A percentile compares a stretch with the other conserved stretches of the same genome.
Conservation (phyloP, 1,284 basidiomycete species). For the Cryptococcus sp. region DNA sequence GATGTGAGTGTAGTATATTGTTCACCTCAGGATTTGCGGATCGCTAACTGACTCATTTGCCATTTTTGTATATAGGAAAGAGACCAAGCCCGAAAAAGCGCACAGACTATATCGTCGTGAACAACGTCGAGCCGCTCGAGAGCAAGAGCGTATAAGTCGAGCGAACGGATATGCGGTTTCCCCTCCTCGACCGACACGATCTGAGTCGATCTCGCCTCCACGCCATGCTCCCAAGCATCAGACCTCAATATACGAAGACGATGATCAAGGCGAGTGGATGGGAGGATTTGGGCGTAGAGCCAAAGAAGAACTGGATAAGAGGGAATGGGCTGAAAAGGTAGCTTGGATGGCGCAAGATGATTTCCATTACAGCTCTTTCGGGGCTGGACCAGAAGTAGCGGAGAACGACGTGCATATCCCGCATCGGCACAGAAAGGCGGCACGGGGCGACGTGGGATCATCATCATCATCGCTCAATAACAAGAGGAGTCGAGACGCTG, state of each 20-base stretch:
- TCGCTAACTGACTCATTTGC: neutral
- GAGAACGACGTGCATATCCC: slow-evolving; percentile 17
- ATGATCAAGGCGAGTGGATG: slow-evolving; percentile 15
- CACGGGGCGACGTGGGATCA: neutral
- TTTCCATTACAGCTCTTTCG: slow-evolving; percentile 15
- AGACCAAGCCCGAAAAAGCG: slow-evolving; percentile 35
- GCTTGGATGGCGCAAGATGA: slow-evolving; percentile 20
- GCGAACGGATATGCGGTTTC: slow-evolving; percentile 37
- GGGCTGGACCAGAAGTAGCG: slow-evolving; percentile 8
- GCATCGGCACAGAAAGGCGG: slow-evolving; percentile 10
- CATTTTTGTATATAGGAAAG: slow-evolving; percentile 29
- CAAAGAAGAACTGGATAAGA: slow-evolving; percentile 16
- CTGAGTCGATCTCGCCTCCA: slow-evolving; percentile 33
- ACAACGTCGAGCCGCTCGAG: slow-evolving; percentile 19
- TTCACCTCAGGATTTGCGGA: neutral
- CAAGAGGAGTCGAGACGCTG: slow-evolving; percentile 8
- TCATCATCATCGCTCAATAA: neutral
- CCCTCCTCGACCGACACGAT: slow-evolving; percentile 18
- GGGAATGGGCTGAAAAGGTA: slow-evolving; percentile 28
- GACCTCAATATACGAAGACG: slow-evolving; percentile 2
- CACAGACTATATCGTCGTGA: slow-evolving; percentile 32
- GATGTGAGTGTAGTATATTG: neutral
- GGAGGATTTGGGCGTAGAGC: slow-evolving; percentile 15
- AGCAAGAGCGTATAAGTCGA: slow-evolving; percentile 29
- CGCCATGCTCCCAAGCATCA: slow-evolving; percentile 11